Evolutionary conservation across 2,329 filamentous ascomycete species (phyloP).

Genomic region (Colletotrichum godetiae): DNA sequence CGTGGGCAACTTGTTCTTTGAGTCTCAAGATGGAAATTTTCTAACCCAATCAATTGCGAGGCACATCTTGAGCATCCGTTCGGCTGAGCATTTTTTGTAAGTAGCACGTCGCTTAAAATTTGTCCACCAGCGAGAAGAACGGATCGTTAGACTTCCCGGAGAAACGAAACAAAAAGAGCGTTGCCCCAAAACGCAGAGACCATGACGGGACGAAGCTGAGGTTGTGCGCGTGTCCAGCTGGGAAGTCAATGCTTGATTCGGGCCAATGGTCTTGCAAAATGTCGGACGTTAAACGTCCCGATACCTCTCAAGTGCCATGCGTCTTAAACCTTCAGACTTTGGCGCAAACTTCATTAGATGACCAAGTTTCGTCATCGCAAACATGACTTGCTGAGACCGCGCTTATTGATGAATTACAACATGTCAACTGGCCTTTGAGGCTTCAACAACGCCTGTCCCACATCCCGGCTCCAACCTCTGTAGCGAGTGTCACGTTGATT

Average conservation of each 20-base stretch:
- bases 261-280: neutral
- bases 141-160: neutral
- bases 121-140: neutral
- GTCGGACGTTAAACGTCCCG: constrained; percentile 8
- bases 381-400: neutral
- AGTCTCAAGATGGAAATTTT: neutral
- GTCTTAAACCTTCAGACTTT: neutral
- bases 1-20: neutral
- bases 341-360: constrained; percentile 16
- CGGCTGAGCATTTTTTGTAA: neutral
- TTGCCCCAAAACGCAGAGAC: constrained; percentile 6
- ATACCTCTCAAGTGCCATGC: constrained; percentile 14
- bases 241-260: neutral
- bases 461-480: neutral
- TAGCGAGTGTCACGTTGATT: constrained; percentile 19
- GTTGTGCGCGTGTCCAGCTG: constrained; percentile 6
- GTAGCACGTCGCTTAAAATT: no score
- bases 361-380: neutral
- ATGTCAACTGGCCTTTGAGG: neutral
- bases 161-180: constrained; percentile 15
- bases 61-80: neutral
- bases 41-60: no score
- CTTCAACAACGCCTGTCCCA: neutral
- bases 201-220: constrained; percentile 24
- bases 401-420: neutral